A percentile compares a stretch with the other conserved stretches of the same genome.
Evolutionary conservation across 192 early-diverging fungal species (phyloP).

Genomic region (Coemansia aciculifera): DNA sequence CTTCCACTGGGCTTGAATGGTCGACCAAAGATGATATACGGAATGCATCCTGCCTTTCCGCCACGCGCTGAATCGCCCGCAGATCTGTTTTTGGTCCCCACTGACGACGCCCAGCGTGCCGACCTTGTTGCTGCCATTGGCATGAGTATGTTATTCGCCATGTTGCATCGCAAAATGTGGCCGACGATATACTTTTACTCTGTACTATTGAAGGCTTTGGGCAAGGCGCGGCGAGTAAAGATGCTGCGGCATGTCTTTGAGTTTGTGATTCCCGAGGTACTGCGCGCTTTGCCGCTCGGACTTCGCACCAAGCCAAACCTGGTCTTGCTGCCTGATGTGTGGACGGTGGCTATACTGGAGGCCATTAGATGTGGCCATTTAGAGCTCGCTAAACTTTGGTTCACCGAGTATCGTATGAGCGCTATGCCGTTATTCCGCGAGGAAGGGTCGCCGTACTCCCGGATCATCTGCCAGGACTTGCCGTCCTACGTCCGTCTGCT

Average conservation of each 20-base stretch:
- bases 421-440: constrained; percentile 50
- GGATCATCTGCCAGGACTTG: constrained; percentile 11
- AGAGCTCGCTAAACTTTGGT: constrained; percentile 38
- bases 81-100: constrained; percentile 25
- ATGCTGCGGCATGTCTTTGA: constrained; percentile 37
- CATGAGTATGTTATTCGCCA: constrained; percentile 37
- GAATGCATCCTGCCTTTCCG: constrained; percentile 36
- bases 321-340: constrained; percentile 30
- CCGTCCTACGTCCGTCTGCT: constrained; percentile 31
- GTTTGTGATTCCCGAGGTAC: constrained; percentile 23
- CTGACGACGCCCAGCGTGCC: constrained; percentile 4
- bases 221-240: constrained; percentile 13
- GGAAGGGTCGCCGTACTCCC: constrained; percentile 37
- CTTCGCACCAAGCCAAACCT: constrained; percentile 26
- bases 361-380: constrained; percentile 21
- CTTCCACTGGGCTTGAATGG: constrained; percentile 21
- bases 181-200: constrained; percentile 30
- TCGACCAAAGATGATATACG: background rate
- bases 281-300: constrained; percentile 26
- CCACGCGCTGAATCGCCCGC: constrained; percentile 20
- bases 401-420: constrained; percentile 52
- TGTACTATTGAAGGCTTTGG: constrained; percentile 26
- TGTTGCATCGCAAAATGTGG: constrained; percentile 24
- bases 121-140: constrained; percentile 38
- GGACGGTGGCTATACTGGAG: constrained; percentile 33